These are phyloP conservation scores for Hirschioporus abietinus DNA, from an alignment of 768 basidiomycete species.

Conservation along the genomic window DNA sequence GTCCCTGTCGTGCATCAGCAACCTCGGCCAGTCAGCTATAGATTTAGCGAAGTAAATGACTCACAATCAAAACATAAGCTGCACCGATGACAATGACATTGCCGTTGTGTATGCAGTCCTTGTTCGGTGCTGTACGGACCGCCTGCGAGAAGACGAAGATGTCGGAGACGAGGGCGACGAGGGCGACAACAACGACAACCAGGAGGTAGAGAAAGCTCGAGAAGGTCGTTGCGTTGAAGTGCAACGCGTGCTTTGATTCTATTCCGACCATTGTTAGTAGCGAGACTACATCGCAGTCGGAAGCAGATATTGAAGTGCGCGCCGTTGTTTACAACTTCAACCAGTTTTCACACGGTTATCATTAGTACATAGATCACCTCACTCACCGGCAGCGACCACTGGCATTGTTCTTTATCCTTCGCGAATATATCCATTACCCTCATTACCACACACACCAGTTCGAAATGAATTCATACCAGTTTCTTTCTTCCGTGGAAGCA, in stretches of 20 bases:
- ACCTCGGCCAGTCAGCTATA: neutral
- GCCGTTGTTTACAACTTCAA: too few species aligned
- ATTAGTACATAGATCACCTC: too few species aligned
- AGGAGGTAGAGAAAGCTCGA: neutral
- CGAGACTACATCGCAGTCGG: too few species aligned
- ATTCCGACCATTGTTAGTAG: too few species aligned
- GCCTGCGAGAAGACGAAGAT: slow-evolving; percentile 66
- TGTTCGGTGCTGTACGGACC: slow-evolving; percentile 53
- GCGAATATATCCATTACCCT: too few species aligned
- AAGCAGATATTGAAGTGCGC: too few species aligned
- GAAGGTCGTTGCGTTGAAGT: neutral
- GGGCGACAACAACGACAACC: slow-evolving; percentile 23
- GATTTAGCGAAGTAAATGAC: slow-evolving; percentile 18
- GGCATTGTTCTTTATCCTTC: too few species aligned
- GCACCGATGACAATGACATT: slow-evolving; percentile 64
- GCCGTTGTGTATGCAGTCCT: slow-evolving; percentile 56
- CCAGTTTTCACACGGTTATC: too few species aligned
- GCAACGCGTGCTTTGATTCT: neutral
- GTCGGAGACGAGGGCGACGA: slow-evolving; percentile 57
- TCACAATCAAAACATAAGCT: slow-evolving; percentile 66
- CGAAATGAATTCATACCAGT: too few species aligned
- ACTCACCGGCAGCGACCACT: too few species aligned
- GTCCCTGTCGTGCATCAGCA: neutral
- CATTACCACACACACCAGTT: too few species aligned
- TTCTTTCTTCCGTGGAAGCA: too few species aligned